These are phyloP conservation scores for Dichotomopilus funicola DNA, from an alignment of 2,329 filamentous ascomycete species.

Conservation along the genomic window DNA sequence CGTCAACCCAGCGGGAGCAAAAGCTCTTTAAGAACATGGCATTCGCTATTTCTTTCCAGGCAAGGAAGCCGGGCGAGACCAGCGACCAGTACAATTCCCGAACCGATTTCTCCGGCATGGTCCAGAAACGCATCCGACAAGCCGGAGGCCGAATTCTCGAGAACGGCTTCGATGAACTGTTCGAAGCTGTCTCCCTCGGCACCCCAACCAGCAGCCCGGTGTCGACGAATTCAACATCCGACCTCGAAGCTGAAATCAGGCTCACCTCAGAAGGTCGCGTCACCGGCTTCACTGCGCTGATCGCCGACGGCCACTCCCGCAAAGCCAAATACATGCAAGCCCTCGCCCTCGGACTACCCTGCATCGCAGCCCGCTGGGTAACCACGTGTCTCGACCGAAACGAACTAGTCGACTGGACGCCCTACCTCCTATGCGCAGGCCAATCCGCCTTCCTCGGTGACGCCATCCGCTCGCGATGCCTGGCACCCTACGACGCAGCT, in stretches of 20 bases:
- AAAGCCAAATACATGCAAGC: slow-evolving; percentile 94
- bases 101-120: slow-evolving; percentile 34
- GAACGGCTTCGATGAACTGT: slow-evolving; percentile 75
- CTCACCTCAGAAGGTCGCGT: slow-evolving; percentile 48
- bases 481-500: slow-evolving; percentile 54
- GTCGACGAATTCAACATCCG: slow-evolving; percentile 15
- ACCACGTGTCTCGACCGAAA: slow-evolving; percentile 59
- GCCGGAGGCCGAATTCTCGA: slow-evolving; percentile 68
- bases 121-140: slow-evolving; percentile 58
- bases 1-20: slow-evolving; percentile 12
- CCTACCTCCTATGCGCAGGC: slow-evolving; percentile 81
- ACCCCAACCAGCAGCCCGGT: slow-evolving; percentile 27
- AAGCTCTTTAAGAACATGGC: slow-evolving; percentile 71
- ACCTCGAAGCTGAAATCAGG: slow-evolving; percentile 35
- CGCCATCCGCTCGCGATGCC: slow-evolving; percentile 66
- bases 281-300: slow-evolving; percentile 73
- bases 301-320: slow-evolving; percentile 79
- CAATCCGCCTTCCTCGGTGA: slow-evolving; percentile 70
- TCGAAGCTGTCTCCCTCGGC: slow-evolving; percentile 44
- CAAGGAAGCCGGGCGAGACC: slow-evolving; percentile 43
- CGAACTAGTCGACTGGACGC: slow-evolving; percentile 63
- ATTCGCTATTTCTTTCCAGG: slow-evolving; percentile 73
- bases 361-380: slow-evolving; percentile 77
- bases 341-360: slow-evolving; percentile 80
- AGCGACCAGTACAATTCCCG: slow-evolving; percentile 41